Base-by-base conservation (phyloP, 2,329 filamentous ascomycete genomes). In the Neurospora sp. region DNA sequence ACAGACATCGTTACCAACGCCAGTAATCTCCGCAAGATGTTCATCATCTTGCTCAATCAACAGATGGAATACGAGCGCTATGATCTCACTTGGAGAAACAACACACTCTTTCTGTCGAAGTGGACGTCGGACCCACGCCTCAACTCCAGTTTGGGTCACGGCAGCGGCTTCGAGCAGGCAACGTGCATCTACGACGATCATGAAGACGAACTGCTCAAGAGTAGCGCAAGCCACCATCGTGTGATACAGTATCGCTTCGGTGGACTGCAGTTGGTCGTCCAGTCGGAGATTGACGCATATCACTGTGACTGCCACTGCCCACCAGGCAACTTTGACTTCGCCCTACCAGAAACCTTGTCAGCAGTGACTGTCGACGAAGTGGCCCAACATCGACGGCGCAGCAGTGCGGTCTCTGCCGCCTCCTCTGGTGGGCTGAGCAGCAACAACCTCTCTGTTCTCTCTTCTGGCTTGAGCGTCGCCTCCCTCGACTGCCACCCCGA, bases 1-100 rank as follows among this genome's bases (percentile, higher is more conserved):
- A 68, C 70, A n/a, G 73, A 75, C n/a, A 58, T 76, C 5, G 66
- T 76, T 39, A 73, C 70, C 70, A 76, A 73, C 40, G 73, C 69
- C 1, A 72, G 73, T 46, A 72, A 73, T 52, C 68, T 76, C 13
- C 73, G 72, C 33, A 71, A 72, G 62, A 71, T 76, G 6, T 76
- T 73, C 42, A 67, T 71, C 9, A 43, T 73, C 10, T 43, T 76
- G 5, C 15, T 4, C 3, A 72, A 73, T 42, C 15, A 33, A 19
- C 17, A 15, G 4, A 2, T 0, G n/a, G 19, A 13, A 6, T 17
- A 43, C 13, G 68, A 71, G 40, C 71, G 75, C 1, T 73, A 62
- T 42, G 75, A 76, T 19, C 13, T 76, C 7, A 73, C 73, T 36
- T 70, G 71, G 67, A 67, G 67, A 11, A 62, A 58, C 1, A 68